These are phyloP conservation scores for Ensete ventricosum DNA, from an alignment of 176 grass and related monocot genomes.

Conservation along the genomic window DNA sequence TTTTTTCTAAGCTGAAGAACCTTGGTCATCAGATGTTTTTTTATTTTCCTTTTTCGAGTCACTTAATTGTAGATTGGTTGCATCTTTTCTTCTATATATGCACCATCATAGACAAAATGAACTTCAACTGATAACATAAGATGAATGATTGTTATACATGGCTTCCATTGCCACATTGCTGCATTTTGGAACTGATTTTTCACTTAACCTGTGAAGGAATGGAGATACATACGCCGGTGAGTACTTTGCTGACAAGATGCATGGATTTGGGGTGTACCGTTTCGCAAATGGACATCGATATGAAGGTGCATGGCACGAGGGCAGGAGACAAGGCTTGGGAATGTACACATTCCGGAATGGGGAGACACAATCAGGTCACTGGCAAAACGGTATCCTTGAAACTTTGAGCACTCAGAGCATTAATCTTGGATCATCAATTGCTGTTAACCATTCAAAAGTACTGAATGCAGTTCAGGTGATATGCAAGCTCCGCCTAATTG, in stretches of 20 bases:
- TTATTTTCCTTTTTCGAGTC: neutral
- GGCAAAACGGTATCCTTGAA: constrained; percentile 82
- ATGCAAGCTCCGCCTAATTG: neutral
- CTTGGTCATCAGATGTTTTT: neutral
- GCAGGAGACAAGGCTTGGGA: constrained; percentile 88
- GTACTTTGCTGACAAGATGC: constrained; percentile 98
- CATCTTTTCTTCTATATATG: no score
- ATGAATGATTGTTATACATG: neutral
- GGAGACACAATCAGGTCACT: constrained; percentile 94
- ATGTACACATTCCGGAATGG: constrained; percentile 99
- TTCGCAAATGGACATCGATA: constrained; percentile 97
- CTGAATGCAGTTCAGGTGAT: constrained; percentile 91
- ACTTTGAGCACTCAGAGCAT: constrained; percentile 80
- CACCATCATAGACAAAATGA: no score
- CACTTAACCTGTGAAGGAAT: constrained; percentile 49
- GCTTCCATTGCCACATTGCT: neutral
- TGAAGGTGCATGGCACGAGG: constrained; percentile 97
- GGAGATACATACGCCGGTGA: constrained; percentile 89
- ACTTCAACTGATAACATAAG: neutral
- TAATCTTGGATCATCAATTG: constrained; percentile 59
- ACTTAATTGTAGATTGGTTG: neutral
- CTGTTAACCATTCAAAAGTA: constrained; percentile 96
- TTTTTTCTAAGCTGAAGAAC: neutral
- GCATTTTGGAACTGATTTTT: neutral
- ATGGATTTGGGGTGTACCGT: constrained; percentile 88